Evolutionary conservation across 2,329 filamentous ascomycete species (phyloP).

Genomic region (Cercospora sp.): DNA sequence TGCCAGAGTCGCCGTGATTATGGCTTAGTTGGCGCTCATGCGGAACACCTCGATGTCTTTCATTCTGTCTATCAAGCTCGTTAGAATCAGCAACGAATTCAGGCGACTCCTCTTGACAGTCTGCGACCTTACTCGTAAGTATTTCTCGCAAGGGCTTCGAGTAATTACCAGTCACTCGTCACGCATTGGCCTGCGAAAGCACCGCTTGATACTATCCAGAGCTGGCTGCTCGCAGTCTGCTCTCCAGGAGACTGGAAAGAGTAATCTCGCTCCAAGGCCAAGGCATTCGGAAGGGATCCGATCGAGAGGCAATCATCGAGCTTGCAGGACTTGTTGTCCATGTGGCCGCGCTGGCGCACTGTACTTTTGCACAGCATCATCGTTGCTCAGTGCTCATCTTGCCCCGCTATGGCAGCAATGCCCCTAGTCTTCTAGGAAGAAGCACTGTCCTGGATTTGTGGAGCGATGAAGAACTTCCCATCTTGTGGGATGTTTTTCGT

Average conservation of each 20-base stretch:
- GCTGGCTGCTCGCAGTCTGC: background rate
- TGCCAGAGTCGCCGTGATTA: background rate
- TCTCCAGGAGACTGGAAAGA: background rate
- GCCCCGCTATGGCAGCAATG: background rate
- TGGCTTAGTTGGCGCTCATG: no score
- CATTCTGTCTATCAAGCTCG: no score
- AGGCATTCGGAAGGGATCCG: background rate
- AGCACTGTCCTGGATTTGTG: background rate
- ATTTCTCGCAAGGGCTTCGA: no score
- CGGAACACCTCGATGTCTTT: no score
- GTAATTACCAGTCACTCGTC: no score
- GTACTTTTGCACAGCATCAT: background rate
- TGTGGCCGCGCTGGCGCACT: background rate
- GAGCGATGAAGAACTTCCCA: background rate
- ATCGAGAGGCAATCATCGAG: background rate
- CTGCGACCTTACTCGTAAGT: no score
- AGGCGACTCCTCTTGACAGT: no score
- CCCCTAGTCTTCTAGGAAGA: background rate
- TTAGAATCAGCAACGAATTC: no score
- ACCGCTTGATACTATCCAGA: no score
- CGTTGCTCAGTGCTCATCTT: background rate
- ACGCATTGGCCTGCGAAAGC: no score
- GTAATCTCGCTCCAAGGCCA: background rate
- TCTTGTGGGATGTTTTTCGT: background rate
- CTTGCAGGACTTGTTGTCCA: background rate